These are phyloP conservation scores for Leavenworthia alabamica DNA, from an alignment of 345 rosid genomes.

Conservation along the genomic window DNA sequence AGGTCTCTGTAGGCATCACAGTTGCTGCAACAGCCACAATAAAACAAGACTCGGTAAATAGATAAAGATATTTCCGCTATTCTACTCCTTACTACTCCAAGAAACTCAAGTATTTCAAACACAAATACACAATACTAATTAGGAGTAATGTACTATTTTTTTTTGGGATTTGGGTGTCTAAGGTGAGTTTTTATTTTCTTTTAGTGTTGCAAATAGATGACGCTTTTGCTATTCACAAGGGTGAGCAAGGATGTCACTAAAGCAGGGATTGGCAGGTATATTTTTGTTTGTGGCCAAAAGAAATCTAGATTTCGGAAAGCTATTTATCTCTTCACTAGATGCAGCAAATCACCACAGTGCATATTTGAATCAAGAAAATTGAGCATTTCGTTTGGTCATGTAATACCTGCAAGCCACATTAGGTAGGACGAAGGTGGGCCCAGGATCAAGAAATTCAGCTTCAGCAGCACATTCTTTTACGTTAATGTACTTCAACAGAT, in stretches of 20 bases:
- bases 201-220: slow-evolving; percentile 3
- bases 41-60: slow-evolving; percentile 13
- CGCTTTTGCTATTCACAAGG: not conserved
- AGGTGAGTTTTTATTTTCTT: not conserved
- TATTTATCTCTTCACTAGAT: not conserved
- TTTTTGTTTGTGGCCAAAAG: not conserved
- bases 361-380: slow-evolving; percentile 11
- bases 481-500: slow-evolving; percentile 65
- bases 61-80: not conserved
- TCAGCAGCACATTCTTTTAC: slow-evolving; percentile 76
- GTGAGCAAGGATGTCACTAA: not conserved
- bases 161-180: not conserved
- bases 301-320: not conserved
- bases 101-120: slow-evolving; percentile 2
- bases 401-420: slow-evolving; percentile 83
- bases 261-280: not conserved
- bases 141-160: too few relatives aligned
- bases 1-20: slow-evolving; percentile 92
- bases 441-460: slow-evolving; percentile 66
- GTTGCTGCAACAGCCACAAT: slow-evolving; percentile 45
- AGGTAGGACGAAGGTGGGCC: slow-evolving; percentile 64
- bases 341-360: slow-evolving; percentile 10
- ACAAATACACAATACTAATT: not conserved
- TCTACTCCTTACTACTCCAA: not conserved
- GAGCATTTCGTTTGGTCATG: slow-evolving; percentile 6